A percentile compares a stretch with the other conserved stretches of the same genome.
These are phyloP conservation scores for Gossypium longicalyx DNA, from an alignment of 345 rosid species.

Conservation along the genomic window DNA sequence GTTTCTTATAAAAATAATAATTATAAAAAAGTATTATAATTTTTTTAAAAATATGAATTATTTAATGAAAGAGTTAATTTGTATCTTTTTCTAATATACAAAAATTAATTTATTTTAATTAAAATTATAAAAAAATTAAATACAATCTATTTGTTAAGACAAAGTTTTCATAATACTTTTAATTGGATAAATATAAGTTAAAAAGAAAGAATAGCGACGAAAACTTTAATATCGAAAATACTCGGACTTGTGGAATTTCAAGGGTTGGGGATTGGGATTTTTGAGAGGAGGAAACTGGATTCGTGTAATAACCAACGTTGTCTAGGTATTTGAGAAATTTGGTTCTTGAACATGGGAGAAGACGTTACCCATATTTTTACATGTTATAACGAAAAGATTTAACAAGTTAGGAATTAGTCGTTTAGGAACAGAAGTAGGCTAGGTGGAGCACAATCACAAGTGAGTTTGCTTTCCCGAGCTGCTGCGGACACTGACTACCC, in stretches of 20 bases:
- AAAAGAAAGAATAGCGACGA: not conserved
- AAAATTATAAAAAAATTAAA: too few relatives aligned
- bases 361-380: too few relatives aligned
- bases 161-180: too few relatives aligned
- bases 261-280: not conserved
- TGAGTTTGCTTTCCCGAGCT: not conserved
- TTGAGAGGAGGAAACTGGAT: not conserved
- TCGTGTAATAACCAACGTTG: not conserved
- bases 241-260: constrained; percentile 1
- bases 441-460: constrained; percentile 20
- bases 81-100: too few relatives aligned
- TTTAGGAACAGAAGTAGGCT: not conserved
- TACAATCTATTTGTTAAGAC: too few relatives aligned
- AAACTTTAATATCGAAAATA: not conserved
- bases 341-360: not conserved
- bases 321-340: not conserved
- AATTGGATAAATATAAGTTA: too few relatives aligned
- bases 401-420: not conserved
- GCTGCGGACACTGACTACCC: not conserved
- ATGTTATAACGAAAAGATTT: not conserved
- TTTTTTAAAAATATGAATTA: too few relatives aligned
- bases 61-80: too few relatives aligned
- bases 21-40: too few relatives aligned
- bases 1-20: too few relatives aligned
- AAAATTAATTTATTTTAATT: too few relatives aligned